A percentile compares a stretch with the other conserved stretches of the same genome.
phyloP scores from a whole-genome alignment of 805 yeast genomes.

The Yamadazyma sp. region DNA sequence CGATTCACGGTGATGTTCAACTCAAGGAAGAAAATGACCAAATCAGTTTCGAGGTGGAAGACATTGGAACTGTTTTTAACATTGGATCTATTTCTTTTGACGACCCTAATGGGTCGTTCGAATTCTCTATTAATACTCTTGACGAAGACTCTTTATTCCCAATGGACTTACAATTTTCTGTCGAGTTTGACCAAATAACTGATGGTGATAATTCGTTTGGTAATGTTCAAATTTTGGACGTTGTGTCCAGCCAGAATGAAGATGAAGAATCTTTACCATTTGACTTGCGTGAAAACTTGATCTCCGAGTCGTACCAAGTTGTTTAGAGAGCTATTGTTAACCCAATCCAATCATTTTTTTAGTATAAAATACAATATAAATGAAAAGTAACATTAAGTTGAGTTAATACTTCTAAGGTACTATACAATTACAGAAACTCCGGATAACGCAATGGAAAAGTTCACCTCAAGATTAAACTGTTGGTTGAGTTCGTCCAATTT shows the following conservation, averaged over 20 bases:
- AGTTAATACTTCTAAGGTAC: background rate
- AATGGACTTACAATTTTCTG: conserved; percentile 64
- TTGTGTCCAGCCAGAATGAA: conserved; percentile 43
- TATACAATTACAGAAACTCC: conserved; percentile 45
- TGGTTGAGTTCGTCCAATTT: conserved; percentile 46
- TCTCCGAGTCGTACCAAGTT: conserved; percentile 55
- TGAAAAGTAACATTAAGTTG: background rate
- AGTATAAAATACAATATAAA: too few relatives aligned
- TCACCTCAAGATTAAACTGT: conserved; percentile 38
- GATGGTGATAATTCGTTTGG: conserved; percentile 55
- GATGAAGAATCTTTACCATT: conserved; percentile 64
- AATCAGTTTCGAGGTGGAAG: conserved; percentile 55
- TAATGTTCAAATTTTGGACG: conserved; percentile 60
- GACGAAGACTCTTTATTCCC: conserved; percentile 90
- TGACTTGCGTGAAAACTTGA: conserved; percentile 58
- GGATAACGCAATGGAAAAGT: conserved; percentile 53
- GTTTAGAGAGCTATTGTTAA: too few relatives aligned
- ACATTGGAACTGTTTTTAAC: conserved; percentile 69
- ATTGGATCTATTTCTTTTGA: conserved; percentile 55
- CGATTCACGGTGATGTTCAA: conserved; percentile 59
- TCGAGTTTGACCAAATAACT: conserved; percentile 43
- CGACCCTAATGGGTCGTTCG: conserved; percentile 66
- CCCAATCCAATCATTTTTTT: too few relatives aligned
- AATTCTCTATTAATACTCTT: conserved; percentile 69
- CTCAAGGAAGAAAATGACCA: conserved; percentile 48